phyloP scores from a whole-genome alignment of 2,329 filamentous ascomycete genomes.

The Harringtonia lauricola region DNA sequence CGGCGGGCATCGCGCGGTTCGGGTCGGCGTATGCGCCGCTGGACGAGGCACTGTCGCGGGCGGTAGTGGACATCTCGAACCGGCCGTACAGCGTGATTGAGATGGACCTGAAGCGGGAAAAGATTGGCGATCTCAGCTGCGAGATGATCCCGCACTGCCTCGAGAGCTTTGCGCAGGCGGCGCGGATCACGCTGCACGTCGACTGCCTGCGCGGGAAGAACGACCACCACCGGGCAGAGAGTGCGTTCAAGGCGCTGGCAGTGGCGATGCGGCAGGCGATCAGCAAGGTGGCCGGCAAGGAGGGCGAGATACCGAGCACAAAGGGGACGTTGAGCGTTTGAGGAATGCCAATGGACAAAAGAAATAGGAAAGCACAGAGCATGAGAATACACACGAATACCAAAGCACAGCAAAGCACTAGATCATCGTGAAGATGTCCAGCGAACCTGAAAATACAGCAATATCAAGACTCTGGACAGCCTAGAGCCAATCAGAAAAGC shows the following conservation, averaged over 20 bases:
- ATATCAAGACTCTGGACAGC: too few relatives aligned
- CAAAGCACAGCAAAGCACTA: too few relatives aligned
- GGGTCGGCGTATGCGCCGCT: conserved; percentile 87
- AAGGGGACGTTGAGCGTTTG: conserved; percentile 75
- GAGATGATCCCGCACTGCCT: conserved; percentile 98
- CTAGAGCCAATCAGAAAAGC: too few relatives aligned
- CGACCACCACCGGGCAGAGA: conserved; percentile 93
- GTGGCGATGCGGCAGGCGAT: conserved; percentile 75
- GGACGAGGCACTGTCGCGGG: conserved; percentile 87
- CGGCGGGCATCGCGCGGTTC: conserved; percentile 77
- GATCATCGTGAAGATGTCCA: too few relatives aligned
- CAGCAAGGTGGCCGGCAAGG: conserved; percentile 61
- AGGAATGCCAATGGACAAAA: neutral
- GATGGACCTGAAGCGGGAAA: conserved; percentile 77
- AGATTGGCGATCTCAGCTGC: conserved; percentile 82
- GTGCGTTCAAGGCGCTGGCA: conserved; percentile 91
- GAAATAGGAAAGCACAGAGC: conserved; percentile 5
- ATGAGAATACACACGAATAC: neutral
- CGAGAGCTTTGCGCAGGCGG: conserved; percentile 85
- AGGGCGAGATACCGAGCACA: conserved; percentile 90
- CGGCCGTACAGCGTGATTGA: conserved; percentile 78
- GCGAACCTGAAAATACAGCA: too few relatives aligned
- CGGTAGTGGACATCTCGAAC: conserved; percentile 90
- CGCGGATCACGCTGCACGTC: conserved; percentile 87
- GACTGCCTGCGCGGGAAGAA: conserved; percentile 85